Percentiles rank a stretch among this genome's conserved stretches.
phyloP scores from a whole-genome alignment of 805 yeast species.

The Yamadazyma paraphyllophila region DNA sequence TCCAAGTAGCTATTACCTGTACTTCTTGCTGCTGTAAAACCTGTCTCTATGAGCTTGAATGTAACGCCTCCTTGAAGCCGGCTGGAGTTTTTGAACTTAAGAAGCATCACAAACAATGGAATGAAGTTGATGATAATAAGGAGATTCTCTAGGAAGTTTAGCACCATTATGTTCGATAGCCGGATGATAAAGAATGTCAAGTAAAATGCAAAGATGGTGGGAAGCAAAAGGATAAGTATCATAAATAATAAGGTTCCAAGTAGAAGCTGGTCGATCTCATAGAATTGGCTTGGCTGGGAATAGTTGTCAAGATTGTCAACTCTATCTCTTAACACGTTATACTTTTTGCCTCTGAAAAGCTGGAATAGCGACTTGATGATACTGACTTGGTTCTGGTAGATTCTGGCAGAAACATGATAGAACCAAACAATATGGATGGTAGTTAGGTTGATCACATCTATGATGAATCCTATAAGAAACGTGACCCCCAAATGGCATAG shows the following conservation, averaged over 20 bases:
- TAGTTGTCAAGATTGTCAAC: conserved; percentile 69
- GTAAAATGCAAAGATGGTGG: conserved; percentile 87
- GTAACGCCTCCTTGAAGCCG: conserved; percentile 55
- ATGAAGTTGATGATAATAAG: conserved; percentile 73
- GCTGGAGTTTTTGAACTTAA: conserved; percentile 76
- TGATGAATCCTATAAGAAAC: conserved; percentile 59
- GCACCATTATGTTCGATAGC: conserved; percentile 45
- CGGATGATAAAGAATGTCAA: conserved; percentile 64
- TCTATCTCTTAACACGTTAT: conserved; percentile 78
- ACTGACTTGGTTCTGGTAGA: conserved; percentile 72
- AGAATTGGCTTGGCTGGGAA: conserved; percentile 31
- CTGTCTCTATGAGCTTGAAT: conserved; percentile 18
- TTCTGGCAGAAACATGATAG: conserved; percentile 72
- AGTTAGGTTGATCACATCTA: conserved; percentile 62
- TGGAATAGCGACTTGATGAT: conserved; percentile 73
- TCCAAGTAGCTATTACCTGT: conserved; percentile 21
- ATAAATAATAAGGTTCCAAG: conserved; percentile 89
- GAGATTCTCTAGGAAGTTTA: conserved; percentile 54
- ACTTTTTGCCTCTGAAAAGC: conserved; percentile 85
- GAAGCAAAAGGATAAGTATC: conserved; percentile 70
- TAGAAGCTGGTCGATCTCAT: conserved; percentile 81
- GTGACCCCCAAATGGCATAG: conserved; percentile 57
- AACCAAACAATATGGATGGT: conserved; percentile 76
- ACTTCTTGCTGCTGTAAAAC: too few relatives aligned
- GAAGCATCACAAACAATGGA: conserved; percentile 79